Conservation (phyloP, 1,284 basidiomycete species). For the Porodaedalea pini region DNA sequence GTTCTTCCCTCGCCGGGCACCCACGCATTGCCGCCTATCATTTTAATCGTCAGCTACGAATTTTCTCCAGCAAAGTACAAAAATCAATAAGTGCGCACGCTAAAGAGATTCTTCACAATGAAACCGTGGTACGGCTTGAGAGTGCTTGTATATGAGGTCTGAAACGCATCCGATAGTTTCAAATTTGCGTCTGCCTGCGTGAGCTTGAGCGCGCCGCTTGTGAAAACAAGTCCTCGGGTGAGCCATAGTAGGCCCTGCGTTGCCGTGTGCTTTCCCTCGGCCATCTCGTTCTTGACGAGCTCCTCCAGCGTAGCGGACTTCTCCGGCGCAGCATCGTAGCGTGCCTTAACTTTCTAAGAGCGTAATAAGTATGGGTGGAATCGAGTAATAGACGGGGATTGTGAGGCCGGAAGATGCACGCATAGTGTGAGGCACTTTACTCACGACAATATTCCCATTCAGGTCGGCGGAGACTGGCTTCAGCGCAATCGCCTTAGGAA, state of each 20-base stretch:
- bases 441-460: constrained; percentile 87
- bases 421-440: no score
- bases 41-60: neutral
- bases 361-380: neutral
- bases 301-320: constrained; percentile 79
- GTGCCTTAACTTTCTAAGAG: constrained; percentile 81
- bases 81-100: constrained; percentile 49
- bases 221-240: constrained; percentile 86
- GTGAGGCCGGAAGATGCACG: neutral
- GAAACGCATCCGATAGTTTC: constrained; percentile 79
- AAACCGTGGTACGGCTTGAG: constrained; percentile 89
- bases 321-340: constrained; percentile 65
- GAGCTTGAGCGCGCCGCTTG: constrained; percentile 76
- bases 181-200: constrained; percentile 66
- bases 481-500: constrained; percentile 89
- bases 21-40: constrained; percentile 58
- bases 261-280: constrained; percentile 81
- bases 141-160: constrained; percentile 77
- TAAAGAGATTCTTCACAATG: constrained; percentile 80
- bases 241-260: constrained; percentile 95
- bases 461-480: constrained; percentile 83
- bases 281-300: constrained; percentile 83
- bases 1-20: constrained; percentile 56
- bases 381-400: constrained; percentile 19
- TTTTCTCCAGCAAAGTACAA: neutral